Conservation (phyloP, 768 basidiomycete species). For the Psilocybe cyanescens region DNA sequence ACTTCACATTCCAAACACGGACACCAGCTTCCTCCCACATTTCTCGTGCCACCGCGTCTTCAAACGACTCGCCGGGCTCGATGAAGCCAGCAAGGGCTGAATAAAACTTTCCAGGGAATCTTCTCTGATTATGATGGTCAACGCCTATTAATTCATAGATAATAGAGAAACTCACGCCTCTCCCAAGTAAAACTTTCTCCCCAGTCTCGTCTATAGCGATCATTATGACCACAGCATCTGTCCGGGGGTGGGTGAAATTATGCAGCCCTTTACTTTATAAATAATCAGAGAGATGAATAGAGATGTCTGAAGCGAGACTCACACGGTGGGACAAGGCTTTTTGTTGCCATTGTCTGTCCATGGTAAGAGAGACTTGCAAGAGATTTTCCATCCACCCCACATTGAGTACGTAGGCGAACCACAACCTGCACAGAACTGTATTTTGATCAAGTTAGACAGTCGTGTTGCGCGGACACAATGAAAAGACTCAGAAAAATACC, state of each 20-base stretch:
- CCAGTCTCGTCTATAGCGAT: constrained; percentile 78
- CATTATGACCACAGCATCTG: constrained; percentile 93
- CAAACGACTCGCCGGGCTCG: constrained; percentile 93
- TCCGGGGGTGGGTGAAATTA: constrained; percentile 84
- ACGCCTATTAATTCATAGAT: neutral
- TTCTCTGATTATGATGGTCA: constrained; percentile 44
- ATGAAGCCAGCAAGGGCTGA: constrained; percentile 94
- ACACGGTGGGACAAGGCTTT: constrained; percentile 77
- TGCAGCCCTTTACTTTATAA: constrained; percentile 74
- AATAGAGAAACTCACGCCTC: constrained; percentile 59
- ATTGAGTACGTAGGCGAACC: constrained; percentile 80
- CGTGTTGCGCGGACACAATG: neutral
- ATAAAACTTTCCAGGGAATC: constrained; percentile 73
- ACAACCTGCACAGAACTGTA: constrained; percentile 88
- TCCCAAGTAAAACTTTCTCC: constrained; percentile 85
- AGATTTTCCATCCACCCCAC: constrained; percentile 97
- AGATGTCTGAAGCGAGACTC: constrained; percentile 23
- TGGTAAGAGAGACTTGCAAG: constrained; percentile 75
- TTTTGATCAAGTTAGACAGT: neutral
- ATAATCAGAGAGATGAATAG: neutral
- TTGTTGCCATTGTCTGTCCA: constrained; percentile 68
- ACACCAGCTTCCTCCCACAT: constrained; percentile 97
- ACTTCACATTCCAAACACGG: constrained; percentile 79
- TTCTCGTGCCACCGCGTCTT: constrained; percentile 91
- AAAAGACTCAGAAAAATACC: constrained; percentile 37